Base-by-base conservation (phyloP, 768 basidiomycete genomes). In the Lactifluus pinguis region DNA sequence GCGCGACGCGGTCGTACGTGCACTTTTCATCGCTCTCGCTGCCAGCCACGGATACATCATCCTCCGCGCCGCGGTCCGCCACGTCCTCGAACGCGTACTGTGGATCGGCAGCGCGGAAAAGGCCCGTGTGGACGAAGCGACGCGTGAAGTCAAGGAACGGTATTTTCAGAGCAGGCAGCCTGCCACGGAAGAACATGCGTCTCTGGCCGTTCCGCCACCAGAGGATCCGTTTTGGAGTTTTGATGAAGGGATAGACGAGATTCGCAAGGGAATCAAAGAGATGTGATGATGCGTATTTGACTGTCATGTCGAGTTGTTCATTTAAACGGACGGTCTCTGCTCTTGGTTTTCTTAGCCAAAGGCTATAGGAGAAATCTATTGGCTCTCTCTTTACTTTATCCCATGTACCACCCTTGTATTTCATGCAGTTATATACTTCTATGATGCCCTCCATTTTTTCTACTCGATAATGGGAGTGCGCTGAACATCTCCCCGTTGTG, bases 41-140 rank as follows among this genome's bases (percentile, higher is more conserved):
- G 85, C 92, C n/a, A 89, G 86, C 49, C 95, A 98, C 71, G 87
- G 80, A n/a, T 95, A 86, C 73, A 75, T 93, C 59, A 63, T 92
- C 41, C 68, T 90, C 49, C 80, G 85, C 13, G 76, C 75, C 5
- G 60, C 79, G 14, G 81, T 92, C 41, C 76, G 87, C 21, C 87
- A 85, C 66, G 67, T 91, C 34, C 77, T 94, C 21, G 85, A 89
- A 72, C 79, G 83, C 67, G 72, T 86, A n/a, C 73, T 87, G 63
- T 95, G 92, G 93, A 77, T 79, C 51, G 85, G 83, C 1, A 86
- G 86, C 60, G 71, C 74, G 45, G 93, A 91, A 70, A 82, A 83
- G 62, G 76, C 76, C 57, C 77, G 80, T 67, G 73, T 79, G 44
- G 80, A 85, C 66, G 72, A 73, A 62, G 76, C 79, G 68, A 85